Evolutionary conservation across 2,329 filamentous ascomycete genomes (phyloP), one percentile per base, ranked within the genome.

Genomic region (Cercospora beticola): DNA sequence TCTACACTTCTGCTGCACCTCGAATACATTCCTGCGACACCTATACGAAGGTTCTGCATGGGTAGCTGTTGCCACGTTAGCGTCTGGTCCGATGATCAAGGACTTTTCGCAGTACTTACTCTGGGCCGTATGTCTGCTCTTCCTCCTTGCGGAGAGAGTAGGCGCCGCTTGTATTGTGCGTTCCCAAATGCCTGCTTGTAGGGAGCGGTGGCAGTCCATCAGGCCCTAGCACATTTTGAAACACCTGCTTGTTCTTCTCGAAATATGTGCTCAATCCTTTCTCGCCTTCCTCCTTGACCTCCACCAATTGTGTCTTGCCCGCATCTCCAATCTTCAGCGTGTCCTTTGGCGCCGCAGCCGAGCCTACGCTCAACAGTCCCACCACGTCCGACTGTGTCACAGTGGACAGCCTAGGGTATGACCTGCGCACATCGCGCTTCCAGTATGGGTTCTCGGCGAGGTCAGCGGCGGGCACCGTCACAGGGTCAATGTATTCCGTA

Each of bases 361-460:
- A 97, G 73, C 95, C 95, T 56, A 98, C 89, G 30, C 86, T 89
- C 78, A 99, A 85, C 75, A 99, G 87, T 52, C 90, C 91, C 26
- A 95, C 95, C 62, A 93, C 89, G 80, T 98, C 92, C 58, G 88
- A 88, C 84, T 98, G 95, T 68, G 85, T 90, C 70, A 99, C 87
- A 57, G 92, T 89, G 77, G 91, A 94, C 66, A 91, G 86, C 75
- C 86, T 87, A 33, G 95, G 92, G 83, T 98, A 98, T 76, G 86
- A 86, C 76, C 95, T 88, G 75, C 95, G 91, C 70, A 84, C 81
- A 78, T 99, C 95, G 77, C 95, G 93, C 86, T 97, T 96, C 93
- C 93, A 99, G 85, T 97, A 97, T 43, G 93, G 89, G 83, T 97
- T 97, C 81, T 94, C 92, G 76, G 93, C 93, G 76, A 97, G 89